Percentiles rank a stretch among this genome's conserved stretches.
phyloP scores from a whole-genome alignment of 768 basidiomycete genomes.

The Boletus sp. region DNA sequence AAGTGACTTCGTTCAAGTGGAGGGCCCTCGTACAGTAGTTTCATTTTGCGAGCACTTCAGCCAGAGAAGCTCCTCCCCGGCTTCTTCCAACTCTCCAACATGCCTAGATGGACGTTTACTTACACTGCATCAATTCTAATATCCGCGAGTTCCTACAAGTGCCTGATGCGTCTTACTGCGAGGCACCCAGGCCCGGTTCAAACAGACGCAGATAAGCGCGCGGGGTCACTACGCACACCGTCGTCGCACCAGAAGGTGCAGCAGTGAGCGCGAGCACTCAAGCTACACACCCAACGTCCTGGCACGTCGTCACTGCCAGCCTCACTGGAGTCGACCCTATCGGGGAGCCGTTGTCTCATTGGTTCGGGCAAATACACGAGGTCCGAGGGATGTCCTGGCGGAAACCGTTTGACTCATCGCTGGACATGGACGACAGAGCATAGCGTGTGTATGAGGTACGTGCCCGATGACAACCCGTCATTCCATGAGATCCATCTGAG shows the following conservation, averaged over 20 bases:
- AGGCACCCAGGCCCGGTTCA: constrained; percentile 6
- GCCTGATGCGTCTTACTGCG: constrained; percentile 5
- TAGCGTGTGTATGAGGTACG: constrained; percentile 82
- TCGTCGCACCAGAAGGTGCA: no score
- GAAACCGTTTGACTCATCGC: constrained; percentile 47
- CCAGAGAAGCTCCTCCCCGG: no score
- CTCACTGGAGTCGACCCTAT: constrained; percentile 36
- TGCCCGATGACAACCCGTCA: constrained; percentile 45
- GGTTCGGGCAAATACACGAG: constrained; percentile 70
- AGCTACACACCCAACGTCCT: constrained; percentile 45
- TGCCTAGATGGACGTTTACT: no score
- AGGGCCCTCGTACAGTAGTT: no score
- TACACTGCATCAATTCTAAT: no score
- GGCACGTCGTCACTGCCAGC: constrained; percentile 53
- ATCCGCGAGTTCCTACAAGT: no score
- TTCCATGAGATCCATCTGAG: no score
- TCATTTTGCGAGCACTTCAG: no score
- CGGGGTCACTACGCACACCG: background rate
- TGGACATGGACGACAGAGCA: no score
- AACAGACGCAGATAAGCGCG: constrained; percentile 8
- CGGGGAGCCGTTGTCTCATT: constrained; percentile 50
- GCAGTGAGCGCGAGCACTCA: background rate
- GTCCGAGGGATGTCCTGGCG: constrained; percentile 91
- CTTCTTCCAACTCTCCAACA: no score
- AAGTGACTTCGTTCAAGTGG: no score